These are phyloP conservation scores for Penicillium sp. DNA, from an alignment of 2,329 filamentous ascomycete species.

Conservation along the genomic window DNA sequence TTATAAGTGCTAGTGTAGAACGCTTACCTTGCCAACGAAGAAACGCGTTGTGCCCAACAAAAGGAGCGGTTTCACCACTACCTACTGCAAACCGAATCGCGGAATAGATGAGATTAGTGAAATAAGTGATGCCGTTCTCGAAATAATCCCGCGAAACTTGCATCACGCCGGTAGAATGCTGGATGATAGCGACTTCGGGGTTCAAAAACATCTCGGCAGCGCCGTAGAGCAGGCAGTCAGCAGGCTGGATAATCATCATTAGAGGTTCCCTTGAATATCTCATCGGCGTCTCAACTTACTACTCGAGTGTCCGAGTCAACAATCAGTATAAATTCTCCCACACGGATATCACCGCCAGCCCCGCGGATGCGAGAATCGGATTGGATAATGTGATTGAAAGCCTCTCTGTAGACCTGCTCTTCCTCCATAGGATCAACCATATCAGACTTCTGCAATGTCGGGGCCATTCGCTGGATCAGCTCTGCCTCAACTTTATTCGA, in stretches of 20 bases:
- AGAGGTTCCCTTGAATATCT: not conserved
- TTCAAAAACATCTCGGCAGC: conserved; percentile 67
- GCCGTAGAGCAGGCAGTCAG: conserved; percentile 65
- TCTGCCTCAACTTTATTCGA: conserved; percentile 61
- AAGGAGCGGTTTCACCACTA: conserved; percentile 68
- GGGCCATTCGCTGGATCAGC: conserved; percentile 33
- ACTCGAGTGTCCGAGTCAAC: conserved; percentile 68
- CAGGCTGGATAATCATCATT: conserved; percentile 35
- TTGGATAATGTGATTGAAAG: conserved; percentile 45
- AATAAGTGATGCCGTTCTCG: conserved; percentile 73
- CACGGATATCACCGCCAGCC: conserved; percentile 77
- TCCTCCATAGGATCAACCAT: conserved; percentile 38
- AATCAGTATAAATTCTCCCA: conserved; percentile 73
- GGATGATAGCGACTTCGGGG: conserved; percentile 67
- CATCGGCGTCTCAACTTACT: conserved; percentile 2
- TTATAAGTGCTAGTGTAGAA: not conserved
- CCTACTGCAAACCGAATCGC: conserved; percentile 67
- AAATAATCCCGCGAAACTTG: conserved; percentile 69
- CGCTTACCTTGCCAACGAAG: conserved; percentile 55
- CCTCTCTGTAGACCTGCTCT: conserved; percentile 34
- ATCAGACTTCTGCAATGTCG: conserved; percentile 12
- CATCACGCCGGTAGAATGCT: conserved; percentile 73
- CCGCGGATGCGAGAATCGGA: conserved; percentile 51
- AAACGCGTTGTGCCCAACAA: conserved; percentile 75
- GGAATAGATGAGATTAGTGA: conserved; percentile 73